Evolutionary conservation across 2,329 filamentous ascomycete genomes (phyloP).

Genomic region (Clonostachys chloroleuca): DNA sequence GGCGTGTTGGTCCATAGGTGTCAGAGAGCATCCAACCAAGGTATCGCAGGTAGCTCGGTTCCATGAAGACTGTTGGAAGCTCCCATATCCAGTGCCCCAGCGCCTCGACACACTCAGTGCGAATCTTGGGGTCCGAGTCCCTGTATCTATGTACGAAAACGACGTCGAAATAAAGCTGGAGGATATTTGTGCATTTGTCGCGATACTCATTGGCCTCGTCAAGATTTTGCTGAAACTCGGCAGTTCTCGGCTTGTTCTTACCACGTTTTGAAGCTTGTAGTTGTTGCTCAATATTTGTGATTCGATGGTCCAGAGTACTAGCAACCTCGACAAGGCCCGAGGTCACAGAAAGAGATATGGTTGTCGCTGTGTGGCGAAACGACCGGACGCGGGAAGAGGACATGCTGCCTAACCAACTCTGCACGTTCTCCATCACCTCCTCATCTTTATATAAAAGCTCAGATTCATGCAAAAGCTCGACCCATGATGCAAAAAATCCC

Average conservation of each 20-base stretch:
- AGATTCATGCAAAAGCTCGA: slow-evolving; percentile 77
- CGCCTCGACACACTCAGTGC: slow-evolving; percentile 82
- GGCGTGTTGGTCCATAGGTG: slow-evolving; percentile 64
- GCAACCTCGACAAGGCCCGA: slow-evolving; percentile 73
- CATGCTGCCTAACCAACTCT: slow-evolving; percentile 87
- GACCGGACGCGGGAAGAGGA: slow-evolving; percentile 83
- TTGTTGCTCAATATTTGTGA: slow-evolving; percentile 74
- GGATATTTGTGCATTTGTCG: slow-evolving; percentile 67
- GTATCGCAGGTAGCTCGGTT: slow-evolving; percentile 86
- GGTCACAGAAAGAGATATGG: slow-evolving; percentile 75
- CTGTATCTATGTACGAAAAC: slow-evolving; percentile 95
- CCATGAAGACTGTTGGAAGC: slow-evolving; percentile 84
- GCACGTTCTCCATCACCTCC: slow-evolving; percentile 80
- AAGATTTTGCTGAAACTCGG: slow-evolving; percentile 68
- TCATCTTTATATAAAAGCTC: slow-evolving; percentile 74
- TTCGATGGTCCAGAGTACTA: slow-evolving; percentile 63
- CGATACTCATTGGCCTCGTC: slow-evolving; percentile 67
- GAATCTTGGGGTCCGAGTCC: slow-evolving; percentile 85
- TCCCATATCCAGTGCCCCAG: slow-evolving; percentile 85
- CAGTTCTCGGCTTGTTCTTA: slow-evolving; percentile 74
- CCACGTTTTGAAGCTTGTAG: slow-evolving; percentile 68
- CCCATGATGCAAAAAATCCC: slow-evolving; percentile 73
- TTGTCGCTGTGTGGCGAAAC: slow-evolving; percentile 90
- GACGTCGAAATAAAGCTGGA: slow-evolving; percentile 77
- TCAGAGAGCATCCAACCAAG: slow-evolving; percentile 95